phyloP scores from a whole-genome alignment of 129 eudicot species.

The Solidago caesia region DNA sequence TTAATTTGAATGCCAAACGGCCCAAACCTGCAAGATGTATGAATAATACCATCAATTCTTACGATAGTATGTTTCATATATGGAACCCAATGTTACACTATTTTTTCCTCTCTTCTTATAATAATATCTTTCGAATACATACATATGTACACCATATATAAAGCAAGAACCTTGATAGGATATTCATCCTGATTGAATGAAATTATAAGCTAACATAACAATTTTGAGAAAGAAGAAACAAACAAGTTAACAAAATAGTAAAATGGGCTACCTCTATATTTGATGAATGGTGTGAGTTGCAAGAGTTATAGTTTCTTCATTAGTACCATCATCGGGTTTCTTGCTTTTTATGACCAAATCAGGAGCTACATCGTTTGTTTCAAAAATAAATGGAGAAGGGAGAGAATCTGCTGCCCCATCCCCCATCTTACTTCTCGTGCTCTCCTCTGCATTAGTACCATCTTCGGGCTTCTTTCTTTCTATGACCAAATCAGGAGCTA shows the following conservation, averaged over 20 bases:
- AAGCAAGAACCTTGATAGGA: background rate
- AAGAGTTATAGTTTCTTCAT: conserved; percentile 28
- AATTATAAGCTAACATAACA: background rate
- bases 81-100: no score
- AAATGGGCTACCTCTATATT: conserved; percentile 30
- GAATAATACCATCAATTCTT: conserved; percentile 8
- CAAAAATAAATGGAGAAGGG: conserved; percentile 33
- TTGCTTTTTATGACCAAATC: conserved; percentile 25
- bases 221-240: background rate
- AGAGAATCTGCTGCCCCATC: conserved; percentile 31
- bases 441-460: conserved; percentile 43
- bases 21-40: conserved; percentile 25
- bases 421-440: conserved; percentile 39
- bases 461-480: conserved; percentile 38
- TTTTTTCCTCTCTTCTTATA: background rate
- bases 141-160: background rate
- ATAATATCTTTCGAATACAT: background rate
- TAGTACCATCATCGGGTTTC: conserved; percentile 37
- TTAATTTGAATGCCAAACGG: conserved; percentile 2
- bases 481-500: conserved; percentile 11
- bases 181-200: background rate
- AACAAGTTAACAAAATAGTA: conserved; percentile 2
- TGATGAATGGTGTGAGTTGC: conserved; percentile 21
- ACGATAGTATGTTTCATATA: background rate
- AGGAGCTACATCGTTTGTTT: conserved; percentile 17